Evolutionary conservation across 1,284 basidiomycete genomes (phyloP), one percentile per base, ranked within the genome.

Genomic region (Golubevia pallescens): DNA sequence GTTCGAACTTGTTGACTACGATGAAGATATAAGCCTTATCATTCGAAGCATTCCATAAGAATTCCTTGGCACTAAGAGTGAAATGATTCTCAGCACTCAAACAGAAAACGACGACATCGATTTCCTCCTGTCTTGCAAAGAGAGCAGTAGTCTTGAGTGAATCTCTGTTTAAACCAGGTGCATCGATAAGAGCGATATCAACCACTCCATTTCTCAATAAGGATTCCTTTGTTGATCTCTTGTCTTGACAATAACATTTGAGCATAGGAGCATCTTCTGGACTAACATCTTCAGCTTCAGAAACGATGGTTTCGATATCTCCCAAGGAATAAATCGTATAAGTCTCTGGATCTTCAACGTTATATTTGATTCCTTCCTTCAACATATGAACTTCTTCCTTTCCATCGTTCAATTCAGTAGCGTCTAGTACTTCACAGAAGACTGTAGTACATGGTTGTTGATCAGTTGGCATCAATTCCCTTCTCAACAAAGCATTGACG

Each of bases 81-180:
- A 99, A 97, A 88, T 99, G 96, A 86, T 99, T 99, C 87, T 98
- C 96, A 5, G 97, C 95, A 1, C 93, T 95, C 58, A 98, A 95
- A 72, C 98, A 95, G 86, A 99, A 99, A 63, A 99, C 95, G 65
- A 99, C 91, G 28, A 99, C 96, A 83, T 99, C 97, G 63, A 99
- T 99, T 87, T 98, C 95, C 86, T 97, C 93, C 86, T 99, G 96
- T 38, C 94, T 93, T 19, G 95, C 91, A 81, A 99, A 99, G 58
- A 98, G 88, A 6, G 94, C 93, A 1, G 96, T 99, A 0, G 97
- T 99, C 88, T 97, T 94, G 81, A 96, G 87, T 66, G 92, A 94
- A 86, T 99, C 97, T 65, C 94, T 91, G 87, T 99, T 99, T 60
- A 99, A 90, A 69, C 97, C 97, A 1, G 97, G 97, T 0, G 95